Base-by-base conservation (phyloP, 495 filamentous ascomycete species). In the Astrocystis sublimbata region DNA sequence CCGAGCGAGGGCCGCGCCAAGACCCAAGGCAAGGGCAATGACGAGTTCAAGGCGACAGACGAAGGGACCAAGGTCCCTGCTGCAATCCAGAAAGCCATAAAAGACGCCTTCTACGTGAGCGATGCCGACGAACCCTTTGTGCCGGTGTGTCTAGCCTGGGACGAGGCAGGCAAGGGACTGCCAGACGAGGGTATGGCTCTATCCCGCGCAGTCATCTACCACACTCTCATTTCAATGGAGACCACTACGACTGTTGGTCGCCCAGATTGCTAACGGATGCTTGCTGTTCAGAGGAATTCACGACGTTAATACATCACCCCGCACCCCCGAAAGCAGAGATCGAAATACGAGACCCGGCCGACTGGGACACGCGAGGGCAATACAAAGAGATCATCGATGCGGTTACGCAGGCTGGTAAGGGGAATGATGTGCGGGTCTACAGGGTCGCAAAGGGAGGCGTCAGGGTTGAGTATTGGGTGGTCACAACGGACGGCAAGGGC, bases 41-140 rank as follows among this genome's bases (percentile, higher is more conserved):
- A 64, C 36, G 57, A 72, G 50, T 79, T 84, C 60, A 80, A 86
- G 66, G 76, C 85, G 24, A 78, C 83, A 5, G 78, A 87, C 60
- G 65, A 69, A 3, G 81, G 78, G 0, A 76, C 75, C 8, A 57
- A 66, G 13, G 76, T 93, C 46, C 91, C 91, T 0, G 68, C 73
- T 19, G 73, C 75, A 19, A 75, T 96, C 61, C 70, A 78, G 63
- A 75, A 78, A 52, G 75, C 70, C 3, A 68, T 66, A 3, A 76
- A 86, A 30, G 84, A 89, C 58, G 80, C 75, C 47, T 88, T 85
- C 68, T 96, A 93, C 72, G 72, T 83, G 4, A 92, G 88, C 56
- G 92, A 96, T 60, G 83, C 89, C 6, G 92, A 96, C 74, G 90
- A 93, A 76, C 88, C 88, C 36, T 96, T 93, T 73, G 87, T 87